Percentiles rank a stretch among this genome's conserved stretches.
phyloP scores from a whole-genome alignment of 768 basidiomycete species.

The Tricholoma flavovirens region DNA sequence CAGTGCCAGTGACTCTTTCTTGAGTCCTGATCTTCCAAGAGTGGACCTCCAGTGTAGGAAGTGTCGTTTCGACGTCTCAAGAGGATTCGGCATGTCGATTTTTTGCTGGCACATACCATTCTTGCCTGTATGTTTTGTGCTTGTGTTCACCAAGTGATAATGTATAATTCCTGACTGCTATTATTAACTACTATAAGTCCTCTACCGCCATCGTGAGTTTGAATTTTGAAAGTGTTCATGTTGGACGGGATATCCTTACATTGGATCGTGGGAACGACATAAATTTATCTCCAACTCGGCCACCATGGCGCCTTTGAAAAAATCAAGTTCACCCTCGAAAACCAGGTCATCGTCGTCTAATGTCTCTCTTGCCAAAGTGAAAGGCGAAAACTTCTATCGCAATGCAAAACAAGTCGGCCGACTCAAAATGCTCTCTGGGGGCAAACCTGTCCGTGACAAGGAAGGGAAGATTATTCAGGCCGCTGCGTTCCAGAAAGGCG shows the following conservation, averaged over 20 bases:
- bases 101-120: constrained; percentile 42
- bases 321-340: constrained; percentile 31
- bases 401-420: constrained; percentile 83
- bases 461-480: constrained; percentile 91
- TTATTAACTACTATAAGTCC: background rate
- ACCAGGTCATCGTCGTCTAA: constrained; percentile 45
- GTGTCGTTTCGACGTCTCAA: constrained; percentile 48
- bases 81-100: constrained; percentile 63
- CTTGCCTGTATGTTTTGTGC: background rate
- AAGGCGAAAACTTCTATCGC: constrained; percentile 98
- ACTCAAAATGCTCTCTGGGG: constrained; percentile 90
- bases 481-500: constrained; percentile 94
- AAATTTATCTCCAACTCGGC: background rate
- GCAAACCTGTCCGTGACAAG: constrained; percentile 84
- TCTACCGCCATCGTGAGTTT: too few relatives aligned
- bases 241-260: background rate
- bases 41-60: constrained; percentile 50
- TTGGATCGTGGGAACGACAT: constrained; percentile 11
- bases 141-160: background rate
- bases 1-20: constrained; percentile 56
- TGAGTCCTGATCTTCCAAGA: constrained; percentile 55
- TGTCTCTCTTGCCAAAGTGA: constrained; percentile 60
- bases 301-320: constrained; percentile 38
- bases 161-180: background rate
- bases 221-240: too few relatives aligned